Evolutionary conservation across 768 basidiomycete genomes (phyloP).

Genomic region (Phlebiopsis gigantea): DNA sequence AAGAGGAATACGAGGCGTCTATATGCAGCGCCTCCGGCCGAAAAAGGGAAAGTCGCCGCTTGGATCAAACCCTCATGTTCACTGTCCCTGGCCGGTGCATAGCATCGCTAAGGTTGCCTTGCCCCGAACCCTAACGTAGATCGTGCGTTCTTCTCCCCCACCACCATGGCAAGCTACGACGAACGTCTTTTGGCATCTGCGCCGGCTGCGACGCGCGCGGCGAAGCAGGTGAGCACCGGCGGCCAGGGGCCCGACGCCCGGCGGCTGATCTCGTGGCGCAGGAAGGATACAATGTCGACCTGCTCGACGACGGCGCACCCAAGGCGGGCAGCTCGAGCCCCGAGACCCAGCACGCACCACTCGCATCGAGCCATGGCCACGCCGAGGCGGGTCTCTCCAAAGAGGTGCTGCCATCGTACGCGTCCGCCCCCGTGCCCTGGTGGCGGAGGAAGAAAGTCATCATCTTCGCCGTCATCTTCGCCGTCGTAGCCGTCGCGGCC

Average conservation of each 20-base stretch:
- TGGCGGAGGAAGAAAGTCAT: constrained; percentile 45
- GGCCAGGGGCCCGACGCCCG: not conserved
- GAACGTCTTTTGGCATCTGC: constrained; percentile 24
- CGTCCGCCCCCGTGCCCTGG: constrained; percentile 30
- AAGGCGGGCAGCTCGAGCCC: constrained; percentile 18
- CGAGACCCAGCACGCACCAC: constrained; percentile 11
- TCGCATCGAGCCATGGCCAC: constrained; percentile 20
- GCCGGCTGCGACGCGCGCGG: constrained; percentile 25
- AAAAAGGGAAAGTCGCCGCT: not conserved
- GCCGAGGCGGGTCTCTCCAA: constrained; percentile 15
- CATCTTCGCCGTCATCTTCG: constrained; percentile 31
- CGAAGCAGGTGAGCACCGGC: constrained; percentile 24
- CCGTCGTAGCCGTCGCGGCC: constrained; percentile 41
- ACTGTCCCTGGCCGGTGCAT: not conserved
- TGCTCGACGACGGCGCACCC: constrained; percentile 24
- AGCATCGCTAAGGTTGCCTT: not conserved
- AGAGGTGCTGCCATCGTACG: constrained; percentile 8
- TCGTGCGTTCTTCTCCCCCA: not conserved
- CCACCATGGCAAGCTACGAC: constrained; percentile 24
- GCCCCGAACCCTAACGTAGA: not conserved
- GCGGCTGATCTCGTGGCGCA: constrained; percentile 17
- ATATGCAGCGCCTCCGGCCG: too few species aligned
- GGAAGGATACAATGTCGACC: constrained; percentile 52
- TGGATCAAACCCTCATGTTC: constrained; percentile 5
- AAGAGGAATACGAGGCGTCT: too few species aligned